phyloP scores from a whole-genome alignment of 208 protist species.

The Jaenimonas drosophilae region DNA sequence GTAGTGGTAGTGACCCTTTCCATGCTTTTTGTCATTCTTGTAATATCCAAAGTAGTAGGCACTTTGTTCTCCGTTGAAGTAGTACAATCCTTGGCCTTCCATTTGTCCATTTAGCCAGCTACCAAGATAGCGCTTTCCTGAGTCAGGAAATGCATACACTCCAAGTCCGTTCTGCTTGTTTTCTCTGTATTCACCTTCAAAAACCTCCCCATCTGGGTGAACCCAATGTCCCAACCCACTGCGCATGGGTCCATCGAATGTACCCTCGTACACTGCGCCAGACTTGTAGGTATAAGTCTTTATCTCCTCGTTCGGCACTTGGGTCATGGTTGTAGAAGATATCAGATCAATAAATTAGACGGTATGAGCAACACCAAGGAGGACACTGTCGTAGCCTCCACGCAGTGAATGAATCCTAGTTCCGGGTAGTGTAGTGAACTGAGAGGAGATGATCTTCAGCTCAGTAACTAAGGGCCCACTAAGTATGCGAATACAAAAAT shows the following conservation, averaged over 20 bases:
- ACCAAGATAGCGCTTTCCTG: constrained; percentile 77
- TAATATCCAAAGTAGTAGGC: constrained; percentile 73
- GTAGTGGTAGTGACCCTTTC: constrained; percentile 74
- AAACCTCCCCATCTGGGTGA: constrained; percentile 69
- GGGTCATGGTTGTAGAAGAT: not conserved
- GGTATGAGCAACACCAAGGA: too few relatives aligned
- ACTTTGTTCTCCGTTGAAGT: constrained; percentile 50
- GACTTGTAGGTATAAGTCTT: constrained; percentile 82
- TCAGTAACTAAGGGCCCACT: too few relatives aligned
- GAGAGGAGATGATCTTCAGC: too few relatives aligned
- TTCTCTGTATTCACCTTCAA: constrained; percentile 82
- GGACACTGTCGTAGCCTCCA: too few relatives aligned
- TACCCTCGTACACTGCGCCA: constrained; percentile 82
- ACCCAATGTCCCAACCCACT: constrained; percentile 70
- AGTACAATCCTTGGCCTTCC: constrained; percentile 80
- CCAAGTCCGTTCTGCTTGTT: constrained; percentile 83
- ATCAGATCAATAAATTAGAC: not conserved
- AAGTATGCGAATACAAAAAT: too few relatives aligned
- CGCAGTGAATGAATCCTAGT: too few relatives aligned
- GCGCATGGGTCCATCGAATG: constrained; percentile 62
- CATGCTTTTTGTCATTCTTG: constrained; percentile 74
- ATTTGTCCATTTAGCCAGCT: constrained; percentile 69
- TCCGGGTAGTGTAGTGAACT: too few relatives aligned
- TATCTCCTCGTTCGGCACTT: constrained; percentile 21
- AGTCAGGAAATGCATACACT: constrained; percentile 57